Conservation (phyloP, 2,329 filamentous ascomycete species). For the Talaromyces sp. region DNA sequence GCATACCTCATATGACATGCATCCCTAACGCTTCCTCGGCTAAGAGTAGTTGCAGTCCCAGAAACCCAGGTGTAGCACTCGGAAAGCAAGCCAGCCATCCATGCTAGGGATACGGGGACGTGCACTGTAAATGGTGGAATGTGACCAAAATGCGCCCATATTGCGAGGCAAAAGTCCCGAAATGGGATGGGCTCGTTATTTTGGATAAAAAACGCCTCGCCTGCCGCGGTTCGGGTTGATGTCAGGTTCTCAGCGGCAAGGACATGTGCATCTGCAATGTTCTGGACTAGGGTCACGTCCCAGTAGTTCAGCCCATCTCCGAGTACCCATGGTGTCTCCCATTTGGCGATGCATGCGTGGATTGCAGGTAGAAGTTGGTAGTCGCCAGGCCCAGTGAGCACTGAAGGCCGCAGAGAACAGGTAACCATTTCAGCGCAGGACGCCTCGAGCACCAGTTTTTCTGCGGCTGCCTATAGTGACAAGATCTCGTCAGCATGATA, state of each 20-base stretch:
- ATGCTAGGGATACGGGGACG: conserved; percentile 47
- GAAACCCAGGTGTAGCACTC: conserved; percentile 46
- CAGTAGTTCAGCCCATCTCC: conserved; percentile 39
- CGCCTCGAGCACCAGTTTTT: conserved; percentile 36
- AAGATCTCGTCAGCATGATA: conserved; percentile 9
- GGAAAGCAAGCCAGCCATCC: conserved; percentile 41
- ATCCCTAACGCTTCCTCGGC: conserved; percentile 52
- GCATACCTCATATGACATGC: conserved; percentile 51
- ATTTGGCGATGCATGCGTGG: conserved; percentile 40
- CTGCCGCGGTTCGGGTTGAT: conserved; percentile 34
- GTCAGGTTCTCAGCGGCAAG: conserved; percentile 40
- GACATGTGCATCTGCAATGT: conserved; percentile 42
- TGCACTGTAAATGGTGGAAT: conserved; percentile 43
- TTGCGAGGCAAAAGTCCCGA: conserved; percentile 39
- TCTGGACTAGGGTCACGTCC: conserved; percentile 41
- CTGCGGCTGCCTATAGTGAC: conserved; percentile 33
- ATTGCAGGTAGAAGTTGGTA: conserved; percentile 38
- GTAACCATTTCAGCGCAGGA: conserved; percentile 30
- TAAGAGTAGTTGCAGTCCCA: conserved; percentile 43
- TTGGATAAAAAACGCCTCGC: conserved; percentile 43
- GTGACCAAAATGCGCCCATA: conserved; percentile 47
- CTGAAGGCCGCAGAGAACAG: conserved; percentile 40
- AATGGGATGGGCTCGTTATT: conserved; percentile 44
- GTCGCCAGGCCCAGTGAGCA: conserved; percentile 41
- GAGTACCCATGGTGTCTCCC: conserved; percentile 38